Evolutionary conservation across 2,329 filamentous ascomycete genomes (phyloP), one percentile per base, ranked within the genome.

Genomic region (Aspergillus spinulosporus): DNA sequence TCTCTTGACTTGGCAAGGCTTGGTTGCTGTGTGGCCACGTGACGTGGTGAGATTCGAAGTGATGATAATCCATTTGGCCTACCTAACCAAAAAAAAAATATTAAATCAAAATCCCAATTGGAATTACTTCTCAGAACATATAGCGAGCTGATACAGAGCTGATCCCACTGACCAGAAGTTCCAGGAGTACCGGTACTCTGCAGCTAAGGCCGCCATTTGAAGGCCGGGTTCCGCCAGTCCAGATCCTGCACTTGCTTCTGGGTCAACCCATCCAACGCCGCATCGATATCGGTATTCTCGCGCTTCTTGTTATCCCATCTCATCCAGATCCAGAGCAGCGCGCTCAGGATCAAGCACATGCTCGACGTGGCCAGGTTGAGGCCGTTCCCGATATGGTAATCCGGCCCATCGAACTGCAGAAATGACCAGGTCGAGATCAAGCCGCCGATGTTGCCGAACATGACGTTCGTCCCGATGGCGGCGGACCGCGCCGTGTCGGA

Each of bases 381-480:
- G 0, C 87, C 87, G 65, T 90, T 90, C 1, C 88, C 88, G 55
- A 89, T 88, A 58, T 78, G 84, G 64, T 85, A 91, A 57, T 89
- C 72, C 0, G 88, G 88, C 0, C 64, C 82, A 65, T 90, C 87
- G 62, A 74, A 82, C 0, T 82, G 80, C 12, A 89, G 64, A 71
- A 87, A 89, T 1, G 78, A 80, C 85, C 86, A 89, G 0, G 84
- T 87, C 1, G 83, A 80, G 56, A 88, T 80, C 34, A 90, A 69
- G 0, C 87, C 88, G 2, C 88, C 88, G n/a, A 90, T 68, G 53
- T 89, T 90, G 29, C 87, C 88, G 26, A 88, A 75, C 86, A 90
- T 89, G 65, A 90, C 84, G 52, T 84, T 85, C 0, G 81, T 82
- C 8, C 83, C 86, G 44, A 90, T 88, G 3, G 85, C 86, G 0